phyloP scores from a whole-genome alignment of 1,284 basidiomycete species.

The Laetiporus sulphureus region DNA sequence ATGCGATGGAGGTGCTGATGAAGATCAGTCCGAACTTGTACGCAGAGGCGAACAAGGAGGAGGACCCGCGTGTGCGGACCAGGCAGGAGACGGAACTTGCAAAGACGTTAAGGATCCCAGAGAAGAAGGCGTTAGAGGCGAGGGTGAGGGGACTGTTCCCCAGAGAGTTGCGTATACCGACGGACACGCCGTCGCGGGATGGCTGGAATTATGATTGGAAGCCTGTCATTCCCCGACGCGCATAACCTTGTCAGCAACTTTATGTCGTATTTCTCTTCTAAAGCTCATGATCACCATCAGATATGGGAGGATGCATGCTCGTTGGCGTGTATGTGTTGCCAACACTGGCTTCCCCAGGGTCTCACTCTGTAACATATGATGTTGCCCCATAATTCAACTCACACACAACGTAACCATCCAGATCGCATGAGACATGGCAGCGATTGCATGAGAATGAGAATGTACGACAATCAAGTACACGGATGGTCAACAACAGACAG shows the following conservation, averaged over 20 bases:
- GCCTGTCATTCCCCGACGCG: constrained; percentile 41
- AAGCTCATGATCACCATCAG: too few relatives aligned
- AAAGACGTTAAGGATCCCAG: constrained; percentile 59
- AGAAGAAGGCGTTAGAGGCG: constrained; percentile 68
- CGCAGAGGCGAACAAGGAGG: constrained; percentile 67
- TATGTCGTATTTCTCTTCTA: background rate
- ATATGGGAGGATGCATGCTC: too few relatives aligned
- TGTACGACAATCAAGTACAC: background rate
- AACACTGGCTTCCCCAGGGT: too few relatives aligned
- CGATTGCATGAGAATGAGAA: too few relatives aligned
- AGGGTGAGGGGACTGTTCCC: constrained; percentile 82
- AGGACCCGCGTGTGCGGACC: constrained; percentile 65
- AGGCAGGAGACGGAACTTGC: constrained; percentile 47
- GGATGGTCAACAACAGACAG: background rate
- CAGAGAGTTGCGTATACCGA: constrained; percentile 69
- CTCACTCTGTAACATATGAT: too few relatives aligned
- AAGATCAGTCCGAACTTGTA: constrained; percentile 62
- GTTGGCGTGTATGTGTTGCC: too few relatives aligned
- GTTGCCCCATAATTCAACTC: too few relatives aligned
- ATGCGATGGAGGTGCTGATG: constrained; percentile 77
- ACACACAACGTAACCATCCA: too few relatives aligned
- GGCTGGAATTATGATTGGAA: constrained; percentile 83
- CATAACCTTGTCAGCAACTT: constrained; percentile 10
- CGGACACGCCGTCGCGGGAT: constrained; percentile 67
- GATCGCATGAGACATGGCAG: too few relatives aligned